Base-by-base conservation (phyloP, 768 basidiomycete species). In the Multifurca ochricompacta region DNA sequence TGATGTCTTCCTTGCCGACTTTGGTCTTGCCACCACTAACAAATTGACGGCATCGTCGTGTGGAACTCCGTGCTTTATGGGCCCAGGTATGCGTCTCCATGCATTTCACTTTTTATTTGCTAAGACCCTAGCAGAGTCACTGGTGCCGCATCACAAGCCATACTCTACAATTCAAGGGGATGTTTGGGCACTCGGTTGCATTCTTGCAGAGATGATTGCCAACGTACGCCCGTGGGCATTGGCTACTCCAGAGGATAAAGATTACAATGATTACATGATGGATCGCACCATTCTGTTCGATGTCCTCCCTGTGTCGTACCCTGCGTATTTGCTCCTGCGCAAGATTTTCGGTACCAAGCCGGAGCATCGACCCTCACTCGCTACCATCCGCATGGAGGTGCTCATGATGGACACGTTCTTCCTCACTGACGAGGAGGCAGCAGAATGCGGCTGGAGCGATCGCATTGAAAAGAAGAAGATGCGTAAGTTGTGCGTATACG, bases 301-400 rank as follows among this genome's bases (percentile, higher is more conserved):
- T 16, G 8, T 30, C n/a, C 41, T 58, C 16, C 45, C 45, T 9
- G 23, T 54, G 11, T 80, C 79, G 5, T 54, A 64, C 19, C 68
- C 67, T 30, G 69, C 74, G 47, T 71, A 76, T 64, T 63, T 67
- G 8, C 70, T 81, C 54, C 71, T 82, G 51, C 70, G 72, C 44
- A 68, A 68, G 31, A 71, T 90, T 56, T 91, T 93, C 70, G 68
- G 73, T 16, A 67, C 83, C 46, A 79, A 87, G 63, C 82, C 87
- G 4, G 54, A 69, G 2, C 62, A 66, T 21, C 83, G 90, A 28
- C 81, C 85, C 48, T 71, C 79, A n/a, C 70, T 94, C 37, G 67
- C 72, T 6, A 77, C 82, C 5, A 73, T 93, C 5, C 77, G 84
- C 27, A 59, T 66, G 46, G 76, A 76, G 49, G 74, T 94, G 62